Base-by-base conservation (phyloP, 768 basidiomycete genomes). In the Auriscalpium vulgare region DNA sequence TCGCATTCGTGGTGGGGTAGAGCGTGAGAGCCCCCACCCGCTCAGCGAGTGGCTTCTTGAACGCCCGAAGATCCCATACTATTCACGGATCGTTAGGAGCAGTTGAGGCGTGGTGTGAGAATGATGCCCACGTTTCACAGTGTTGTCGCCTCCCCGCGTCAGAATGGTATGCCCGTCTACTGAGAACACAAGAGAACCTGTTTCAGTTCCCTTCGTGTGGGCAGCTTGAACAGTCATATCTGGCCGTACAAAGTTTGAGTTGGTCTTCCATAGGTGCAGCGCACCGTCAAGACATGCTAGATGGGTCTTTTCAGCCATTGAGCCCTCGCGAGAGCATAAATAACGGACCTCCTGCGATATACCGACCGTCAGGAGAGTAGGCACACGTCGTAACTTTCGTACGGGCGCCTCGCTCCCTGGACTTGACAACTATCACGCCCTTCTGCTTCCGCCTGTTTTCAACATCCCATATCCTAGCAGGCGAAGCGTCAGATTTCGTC, bases 1-100 rank as follows among this genome's bases (percentile, higher is more conserved):
- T 81, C 10, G 95, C 87, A 69, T 98, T 98, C 43, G 95, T 95
- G 60, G 88, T 83, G 14, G 92, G 88, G 72, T 99, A 97, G 54
- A 93, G 71, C 14, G 91, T 90, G 47, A 81, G 76, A 29, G 91
- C 71, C 49, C 77, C 81, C 34, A 78, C 67, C 55, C 80, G 82
- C 16, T 78, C 78, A 3, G 80, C 82, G 36, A 97, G 67, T 2
- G 97, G 94, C 69, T 89, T 92, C 70, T 90, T 93, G 77, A 98
- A 91, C 10, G 87, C 78, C 55, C 91, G 84, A 29, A 92, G 71
- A 69, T 98, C 95, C 97, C 97, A 99, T 47, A 97, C 95, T 98
- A 60, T 40, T 47, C 21, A 40, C 40, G n/a, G 6, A 38, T 35
- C 53, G 43, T 51, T 47, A 17, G 46, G 51, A 23, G 51, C 37